Base-by-base conservation (phyloP, 2,329 filamentous ascomycete genomes). In the Trichophyton rubrum region DNA sequence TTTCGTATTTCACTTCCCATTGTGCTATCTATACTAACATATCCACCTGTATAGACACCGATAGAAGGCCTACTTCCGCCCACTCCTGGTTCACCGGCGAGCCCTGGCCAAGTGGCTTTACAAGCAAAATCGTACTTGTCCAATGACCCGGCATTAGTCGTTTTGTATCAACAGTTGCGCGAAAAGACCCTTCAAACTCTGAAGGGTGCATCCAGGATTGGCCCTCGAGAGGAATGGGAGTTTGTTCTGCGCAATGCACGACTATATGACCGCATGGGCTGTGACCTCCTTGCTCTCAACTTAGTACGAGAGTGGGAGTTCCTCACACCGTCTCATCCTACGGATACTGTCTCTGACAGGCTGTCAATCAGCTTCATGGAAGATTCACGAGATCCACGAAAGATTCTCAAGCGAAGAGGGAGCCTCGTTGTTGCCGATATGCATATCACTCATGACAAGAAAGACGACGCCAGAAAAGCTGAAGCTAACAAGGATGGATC, bases 231-330 rank as follows among this genome's bases (percentile, higher is more conserved):
- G 3, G 91, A 96, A 73, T 95, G 89, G 88, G 84, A 88, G 35
- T 96, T 96, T 70, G 85, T 96, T 0, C 77, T 95, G 22, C 89
- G 93, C 67, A 96, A 89, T 59, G 89, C 90, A 15, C 81, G 85
- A 59, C 78, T 93, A 17, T 97, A 91, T 69, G 87, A 88, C 71
- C 86, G 89, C 7, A 96, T 93, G 91, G 92, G 93, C 2, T 95
- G 93, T 69, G 92, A 96, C 72, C 74, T 96, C 7, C 81, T 97
- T 0, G 93, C 91, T 0, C 77, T 97, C 3, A 89, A 95, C 67
- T 77, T 97, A 4, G 87, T 77, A 11, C 69, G 71, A 20, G 71
- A 74, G 58, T 78, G 86, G 88, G 79, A 72, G 76, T 77, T 74
- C 59, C 64, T 72, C 40, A 67, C 66, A 35, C 60, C 62, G 30